Conservation (phyloP, 352 stramenopile species). For the Pythium pectinolyticum region DNA sequence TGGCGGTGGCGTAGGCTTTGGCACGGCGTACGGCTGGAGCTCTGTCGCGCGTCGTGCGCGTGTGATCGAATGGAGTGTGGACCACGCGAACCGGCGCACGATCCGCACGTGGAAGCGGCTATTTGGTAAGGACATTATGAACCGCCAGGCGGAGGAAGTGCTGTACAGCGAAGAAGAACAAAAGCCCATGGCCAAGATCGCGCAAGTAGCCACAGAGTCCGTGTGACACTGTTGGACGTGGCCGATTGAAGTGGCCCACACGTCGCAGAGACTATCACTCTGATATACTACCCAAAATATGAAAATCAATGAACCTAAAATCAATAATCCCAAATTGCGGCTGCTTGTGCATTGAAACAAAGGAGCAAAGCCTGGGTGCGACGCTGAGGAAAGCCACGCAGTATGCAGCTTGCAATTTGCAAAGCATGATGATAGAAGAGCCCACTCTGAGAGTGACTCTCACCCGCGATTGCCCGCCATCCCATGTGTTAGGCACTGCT, state of each 20-base stretch:
- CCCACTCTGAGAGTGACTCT: too few relatives aligned
- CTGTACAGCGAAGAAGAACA: conserved; percentile 1
- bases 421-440: too few relatives aligned
- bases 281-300: background rate
- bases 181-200: background rate
- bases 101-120: conserved; percentile 18
- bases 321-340: too few relatives aligned
- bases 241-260: too few relatives aligned
- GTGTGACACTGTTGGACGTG: too few relatives aligned
- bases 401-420: too few relatives aligned
- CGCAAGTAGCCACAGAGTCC: background rate
- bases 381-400: too few relatives aligned
- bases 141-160: background rate
- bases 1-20: background rate
- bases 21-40: background rate
- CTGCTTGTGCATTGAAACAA: too few relatives aligned
- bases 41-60: background rate
- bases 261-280: background rate
- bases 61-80: background rate
- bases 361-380: too few relatives aligned
- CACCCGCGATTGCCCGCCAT: too few relatives aligned
- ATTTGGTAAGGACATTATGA: conserved; percentile 8
- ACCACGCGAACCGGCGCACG: background rate
- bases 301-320: too few relatives aligned
- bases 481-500: too few relatives aligned